Evolutionary conservation across 1,284 basidiomycete species (phyloP).

Genomic region (Ustilago loliicola): DNA sequence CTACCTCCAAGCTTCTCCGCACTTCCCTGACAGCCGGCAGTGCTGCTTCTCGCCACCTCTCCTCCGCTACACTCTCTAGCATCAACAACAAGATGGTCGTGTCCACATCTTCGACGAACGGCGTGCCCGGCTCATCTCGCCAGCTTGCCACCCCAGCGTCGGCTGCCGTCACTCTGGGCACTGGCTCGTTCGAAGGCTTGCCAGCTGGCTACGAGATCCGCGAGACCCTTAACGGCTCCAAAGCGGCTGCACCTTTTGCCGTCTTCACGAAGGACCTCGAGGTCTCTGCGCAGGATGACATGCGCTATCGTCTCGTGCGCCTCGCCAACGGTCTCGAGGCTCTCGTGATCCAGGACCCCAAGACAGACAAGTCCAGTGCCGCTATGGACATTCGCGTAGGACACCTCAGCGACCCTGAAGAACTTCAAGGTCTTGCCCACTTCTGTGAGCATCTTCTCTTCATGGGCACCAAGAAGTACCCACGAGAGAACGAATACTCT

Average conservation of each 20-base stretch:
- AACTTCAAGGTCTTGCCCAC: slow-evolving; percentile 80
- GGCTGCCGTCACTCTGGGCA: slow-evolving; percentile 36
- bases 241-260: slow-evolving; percentile 54
- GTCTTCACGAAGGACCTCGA: slow-evolving; percentile 61
- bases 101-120: slow-evolving; percentile 3
- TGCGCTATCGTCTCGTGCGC: slow-evolving; percentile 77
- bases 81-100: slow-evolving; percentile 24
- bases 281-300: slow-evolving; percentile 50
- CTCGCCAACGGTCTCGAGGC: slow-evolving; percentile 90
- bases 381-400: slow-evolving; percentile 96
- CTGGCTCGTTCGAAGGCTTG: slow-evolving; percentile 38
- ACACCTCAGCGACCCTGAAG: slow-evolving; percentile 86
- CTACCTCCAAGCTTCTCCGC: slow-evolving; percentile 1
- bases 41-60: slow-evolving; percentile 16
- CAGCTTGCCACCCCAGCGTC: slow-evolving; percentile 47
- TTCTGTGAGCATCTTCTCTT: slow-evolving; percentile 97
- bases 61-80: slow-evolving; percentile 15
- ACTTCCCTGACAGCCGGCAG: slow-evolving; percentile 4
- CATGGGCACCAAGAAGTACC: slow-evolving; percentile 77
- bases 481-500: slow-evolving; percentile 68
- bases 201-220: slow-evolving; percentile 54
- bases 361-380: slow-evolving; percentile 93
- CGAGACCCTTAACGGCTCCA: slow-evolving; percentile 41
- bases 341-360: slow-evolving; percentile 85
- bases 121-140: slow-evolving; percentile 44